Conservation (phyloP, 1,139 yeast species). For the Groenewaldozyma sp. region DNA sequence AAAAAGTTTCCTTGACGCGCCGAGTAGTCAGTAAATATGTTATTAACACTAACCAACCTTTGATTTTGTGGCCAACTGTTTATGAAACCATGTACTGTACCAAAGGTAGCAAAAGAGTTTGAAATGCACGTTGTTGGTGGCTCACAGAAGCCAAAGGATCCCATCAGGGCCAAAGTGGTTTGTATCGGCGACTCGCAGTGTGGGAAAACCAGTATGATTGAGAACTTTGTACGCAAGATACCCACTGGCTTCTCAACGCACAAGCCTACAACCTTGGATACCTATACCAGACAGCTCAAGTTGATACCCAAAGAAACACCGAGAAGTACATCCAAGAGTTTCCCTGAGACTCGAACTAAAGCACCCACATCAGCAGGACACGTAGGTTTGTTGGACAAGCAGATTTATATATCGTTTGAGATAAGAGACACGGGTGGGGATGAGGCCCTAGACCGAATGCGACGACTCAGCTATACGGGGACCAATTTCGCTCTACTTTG, state of each 20-base stretch:
- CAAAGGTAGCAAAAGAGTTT: too few species aligned
- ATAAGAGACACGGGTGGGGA: constrained; percentile 76
- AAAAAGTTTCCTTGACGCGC: too few species aligned
- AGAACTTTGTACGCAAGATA: too few species aligned
- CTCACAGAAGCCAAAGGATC: too few species aligned
- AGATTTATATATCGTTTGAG: constrained; percentile 33
- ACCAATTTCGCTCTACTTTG: constrained; percentile 38
- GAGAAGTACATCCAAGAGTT: constrained; percentile 78
- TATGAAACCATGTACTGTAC: too few species aligned
- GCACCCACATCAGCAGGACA: too few species aligned
- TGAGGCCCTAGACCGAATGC: not conserved
- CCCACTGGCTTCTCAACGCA: too few species aligned
- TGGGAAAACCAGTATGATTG: constrained; percentile 85
- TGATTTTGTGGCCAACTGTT: too few species aligned
- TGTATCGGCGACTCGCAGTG: constrained; percentile 89
- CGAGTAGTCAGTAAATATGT: too few species aligned
- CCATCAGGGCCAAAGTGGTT: constrained; percentile 52
- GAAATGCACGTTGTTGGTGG: too few species aligned
- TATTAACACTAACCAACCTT: too few species aligned
- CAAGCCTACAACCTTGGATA: constrained; percentile 53
- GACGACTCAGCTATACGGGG: constrained; percentile 2
- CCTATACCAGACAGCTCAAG: constrained; percentile 74
- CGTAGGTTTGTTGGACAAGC: too few species aligned
- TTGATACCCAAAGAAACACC: constrained; percentile 46
- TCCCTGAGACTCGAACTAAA: constrained; percentile 65